Base-by-base conservation (phyloP, 2,329 filamentous ascomycete species). In the Apiospora aurea region DNA sequence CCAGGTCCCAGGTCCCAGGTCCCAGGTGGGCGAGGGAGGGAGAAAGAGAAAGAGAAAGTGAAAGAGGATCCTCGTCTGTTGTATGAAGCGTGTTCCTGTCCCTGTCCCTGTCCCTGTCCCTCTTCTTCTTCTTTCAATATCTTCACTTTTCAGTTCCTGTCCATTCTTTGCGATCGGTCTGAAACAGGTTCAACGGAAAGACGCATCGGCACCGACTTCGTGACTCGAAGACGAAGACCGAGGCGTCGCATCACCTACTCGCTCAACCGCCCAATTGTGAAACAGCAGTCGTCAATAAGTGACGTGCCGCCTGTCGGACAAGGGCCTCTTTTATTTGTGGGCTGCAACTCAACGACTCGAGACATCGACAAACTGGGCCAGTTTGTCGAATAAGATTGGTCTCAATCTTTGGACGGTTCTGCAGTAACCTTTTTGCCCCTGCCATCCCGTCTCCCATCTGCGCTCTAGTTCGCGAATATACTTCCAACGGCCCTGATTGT, bases 201-300 rank as follows among this genome's bases (percentile, higher is more conserved):
- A 18, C 38, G 53, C 53, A 61, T 34, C 7, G 13, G 16, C 53
- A 29, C 26, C 26, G 26, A 29, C 24, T n/a, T 34, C 53, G 53
- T 38, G 53, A 53, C 24, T 53, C 49, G 49, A 34, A 34, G 11
- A 26, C 16, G 18, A 29, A 34, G 11, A 26, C 16, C 29, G 16
- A 21, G 29, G 26, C 53, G 53, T 61, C 53, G 53, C 53, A 61
- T 38, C 53, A 49, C 7, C 21, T n/a, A 49, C 46, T 49, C 46
- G 46, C 21, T n/a, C 46, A 49, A n/a, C 46, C 46, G 7, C 10
- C 34, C 34, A 34, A 64, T 64, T 64, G 57, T 64, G 57, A 64
- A 64, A 64, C 57, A 64, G 29, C 57, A 64, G 34, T 64, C 57
- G 57, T 64, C 57, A 64, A 64, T 41, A 64, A 64, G 57, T 64